Evolutionary conservation across 257 asterid genomes (phyloP).

Genomic region (Jasminum sambac): DNA sequence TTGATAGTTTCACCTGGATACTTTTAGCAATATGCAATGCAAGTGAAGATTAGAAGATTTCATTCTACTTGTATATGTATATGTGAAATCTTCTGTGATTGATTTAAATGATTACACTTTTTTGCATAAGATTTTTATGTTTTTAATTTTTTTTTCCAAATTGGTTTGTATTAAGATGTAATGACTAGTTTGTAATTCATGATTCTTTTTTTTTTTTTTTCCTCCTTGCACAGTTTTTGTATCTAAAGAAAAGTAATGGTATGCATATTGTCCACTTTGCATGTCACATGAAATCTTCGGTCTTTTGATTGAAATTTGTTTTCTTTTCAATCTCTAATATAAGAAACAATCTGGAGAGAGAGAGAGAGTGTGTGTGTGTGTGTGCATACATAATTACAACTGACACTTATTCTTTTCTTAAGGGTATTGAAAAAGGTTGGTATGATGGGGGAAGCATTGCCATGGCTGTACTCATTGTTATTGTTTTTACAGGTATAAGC

Average conservation of each 20-base stretch:
- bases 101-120: not conserved
- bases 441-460: constrained; percentile 99
- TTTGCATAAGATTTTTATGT: not conserved
- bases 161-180: not conserved
- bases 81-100: not conserved
- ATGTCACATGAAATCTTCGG: not conserved
- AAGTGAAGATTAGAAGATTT: not conserved
- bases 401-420: constrained; percentile 25
- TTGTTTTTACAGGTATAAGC: constrained; percentile 72
- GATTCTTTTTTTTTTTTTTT: too few species aligned
- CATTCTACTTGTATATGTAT: not conserved
- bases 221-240: not conserved
- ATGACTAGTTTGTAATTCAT: not conserved
- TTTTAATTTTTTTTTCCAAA: not conserved
- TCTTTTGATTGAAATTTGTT: not conserved
- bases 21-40: not conserved
- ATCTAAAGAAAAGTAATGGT: not conserved
- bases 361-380: not conserved
- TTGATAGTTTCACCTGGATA: constrained; percentile 7
- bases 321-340: not conserved
- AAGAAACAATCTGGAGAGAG: not conserved
- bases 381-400: constrained; percentile 9
- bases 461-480: constrained; percentile 82
- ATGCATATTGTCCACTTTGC: not conserved
- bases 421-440: constrained; percentile 99